Conservation (phyloP, 129 eudicot species). For the Glebionis coronaria region DNA sequence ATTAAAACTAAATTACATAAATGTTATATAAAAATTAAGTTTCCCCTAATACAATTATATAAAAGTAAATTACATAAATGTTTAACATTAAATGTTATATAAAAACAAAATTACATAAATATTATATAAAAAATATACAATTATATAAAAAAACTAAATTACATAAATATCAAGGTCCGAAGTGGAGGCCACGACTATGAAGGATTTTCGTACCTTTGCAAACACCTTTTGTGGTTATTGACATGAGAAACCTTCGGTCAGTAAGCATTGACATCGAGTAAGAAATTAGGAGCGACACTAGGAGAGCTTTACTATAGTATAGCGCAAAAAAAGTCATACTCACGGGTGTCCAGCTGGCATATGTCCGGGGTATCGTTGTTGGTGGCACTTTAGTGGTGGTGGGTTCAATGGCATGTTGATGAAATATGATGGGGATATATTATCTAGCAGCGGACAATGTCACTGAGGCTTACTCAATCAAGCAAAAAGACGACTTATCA, state of each 20-base stretch:
- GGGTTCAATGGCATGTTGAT: slow-evolving; percentile 59
- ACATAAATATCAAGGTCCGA: slow-evolving; percentile 50
- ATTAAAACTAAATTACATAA: too few species aligned
- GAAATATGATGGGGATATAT: too few species aligned
- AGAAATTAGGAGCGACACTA: slow-evolving; percentile 41
- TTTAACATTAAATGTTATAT: too few species aligned
- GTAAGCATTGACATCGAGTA: slow-evolving; percentile 26
- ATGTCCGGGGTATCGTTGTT: slow-evolving; percentile 57
- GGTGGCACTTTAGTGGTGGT: slow-evolving; percentile 66
- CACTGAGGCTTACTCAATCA: slow-evolving; percentile 44
- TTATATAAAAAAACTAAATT: too few species aligned
- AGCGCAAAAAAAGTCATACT: slow-evolving; percentile 30
- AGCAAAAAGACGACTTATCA: slow-evolving; percentile 38
- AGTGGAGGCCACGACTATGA: slow-evolving; percentile 66
- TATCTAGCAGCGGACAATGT: slow-evolving; percentile 61
- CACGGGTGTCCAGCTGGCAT: slow-evolving; percentile 4
- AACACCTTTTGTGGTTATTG: slow-evolving; percentile 49
- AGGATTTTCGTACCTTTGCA: slow-evolving; percentile 48
- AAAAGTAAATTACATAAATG: too few species aligned
- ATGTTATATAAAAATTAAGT: too few species aligned
- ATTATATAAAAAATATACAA: too few species aligned
- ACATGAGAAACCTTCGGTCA: slow-evolving; percentile 33
- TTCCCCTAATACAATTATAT: too few species aligned
- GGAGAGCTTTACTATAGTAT: slow-evolving; percentile 52
- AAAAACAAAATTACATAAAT: too few species aligned